Conservation (phyloP, 164 flowering plant species). For the Platanus orientalis region DNA sequence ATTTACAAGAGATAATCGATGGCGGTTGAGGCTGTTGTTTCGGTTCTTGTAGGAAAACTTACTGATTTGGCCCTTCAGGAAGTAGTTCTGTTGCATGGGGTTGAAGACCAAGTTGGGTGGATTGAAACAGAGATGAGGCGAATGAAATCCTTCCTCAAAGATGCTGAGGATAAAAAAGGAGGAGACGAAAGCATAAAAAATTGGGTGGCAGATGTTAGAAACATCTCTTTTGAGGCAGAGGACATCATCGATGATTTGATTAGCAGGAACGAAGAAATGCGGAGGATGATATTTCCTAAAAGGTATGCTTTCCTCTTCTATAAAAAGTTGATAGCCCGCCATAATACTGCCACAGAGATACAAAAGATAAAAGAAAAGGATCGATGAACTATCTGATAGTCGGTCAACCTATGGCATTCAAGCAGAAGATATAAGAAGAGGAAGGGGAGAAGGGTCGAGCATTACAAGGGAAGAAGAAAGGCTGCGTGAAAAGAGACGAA, state of each 20-base stretch:
- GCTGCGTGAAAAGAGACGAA: neutral
- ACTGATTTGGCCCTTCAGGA: neutral
- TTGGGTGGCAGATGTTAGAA: neutral
- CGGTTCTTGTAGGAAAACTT: neutral
- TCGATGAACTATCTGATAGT: neutral
- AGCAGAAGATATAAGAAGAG: neutral
- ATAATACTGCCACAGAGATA: neutral
- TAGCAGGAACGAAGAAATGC: neutral
- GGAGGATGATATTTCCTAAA: neutral
- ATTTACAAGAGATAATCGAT: neutral
- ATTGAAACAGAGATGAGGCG: neutral
- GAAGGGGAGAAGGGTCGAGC: neutral
- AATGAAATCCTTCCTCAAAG: neutral
- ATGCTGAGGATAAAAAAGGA: neutral
- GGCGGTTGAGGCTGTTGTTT: neutral
- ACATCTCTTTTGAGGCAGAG: neutral
- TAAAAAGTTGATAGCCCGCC: neutral
- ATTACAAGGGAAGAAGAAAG: neutral
- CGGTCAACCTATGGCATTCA: conserved; percentile 1
- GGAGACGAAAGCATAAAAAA: neutral
- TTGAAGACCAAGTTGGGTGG: neutral
- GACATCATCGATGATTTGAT: conserved; percentile 4
- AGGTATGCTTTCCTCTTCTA: neutral
- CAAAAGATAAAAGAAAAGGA: neutral
- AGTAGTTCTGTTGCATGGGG: neutral